Base-by-base conservation (phyloP, 1,284 basidiomycete species). In the Athelia psychrophila region DNA sequence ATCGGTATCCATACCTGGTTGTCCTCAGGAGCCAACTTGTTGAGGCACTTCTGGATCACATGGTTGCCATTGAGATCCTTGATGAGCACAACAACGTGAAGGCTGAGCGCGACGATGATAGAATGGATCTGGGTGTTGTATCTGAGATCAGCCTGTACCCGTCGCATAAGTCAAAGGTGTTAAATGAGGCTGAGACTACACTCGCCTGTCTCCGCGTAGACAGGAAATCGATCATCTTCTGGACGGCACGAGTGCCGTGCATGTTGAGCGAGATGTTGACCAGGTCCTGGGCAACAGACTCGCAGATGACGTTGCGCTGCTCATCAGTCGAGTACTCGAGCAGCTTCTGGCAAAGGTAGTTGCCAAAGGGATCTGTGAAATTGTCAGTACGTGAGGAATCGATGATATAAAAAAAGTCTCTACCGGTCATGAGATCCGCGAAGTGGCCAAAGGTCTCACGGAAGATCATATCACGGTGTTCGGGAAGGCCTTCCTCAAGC, bases 161-260 rank as follows among this genome's bases (percentile, higher is more conserved):
- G 56, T 54, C 60, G 62, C 56, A 75, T 78, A 69, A 77, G 73
- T 72, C 66, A 64, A 69, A 71, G 67, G 67, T 62, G 58, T 59
- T 57, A 63, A 53, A 58, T 40, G 57, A 45, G 32, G 54, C 44
- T 44, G 56, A 55, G 54, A 68, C 58, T 54, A 56, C 58, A 84
- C 87, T 80, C 75, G 77, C 89, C 87, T 95, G 93, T 65, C 95
- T 81, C 61, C 92, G 86, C 54, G 92, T 94, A n/a, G 94, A 95
- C 64, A 99, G 76, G 76, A 98, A 99, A 73, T 99, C 97, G 60
- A 99, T 98, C 95, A 98, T 99, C 80, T 99, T 99, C 76, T 99
- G 97, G 50, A 99, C 97, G 23, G 97, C 97, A 54, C 97, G 87
- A 35, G 97, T 99, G 38, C 97, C 97, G 72, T 99, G 97, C 97